A percentile compares a stretch with the other conserved stretches of the same genome.
phyloP scores from a whole-genome alignment of 441 rosid species.

The Caryocar brasiliense region DNA sequence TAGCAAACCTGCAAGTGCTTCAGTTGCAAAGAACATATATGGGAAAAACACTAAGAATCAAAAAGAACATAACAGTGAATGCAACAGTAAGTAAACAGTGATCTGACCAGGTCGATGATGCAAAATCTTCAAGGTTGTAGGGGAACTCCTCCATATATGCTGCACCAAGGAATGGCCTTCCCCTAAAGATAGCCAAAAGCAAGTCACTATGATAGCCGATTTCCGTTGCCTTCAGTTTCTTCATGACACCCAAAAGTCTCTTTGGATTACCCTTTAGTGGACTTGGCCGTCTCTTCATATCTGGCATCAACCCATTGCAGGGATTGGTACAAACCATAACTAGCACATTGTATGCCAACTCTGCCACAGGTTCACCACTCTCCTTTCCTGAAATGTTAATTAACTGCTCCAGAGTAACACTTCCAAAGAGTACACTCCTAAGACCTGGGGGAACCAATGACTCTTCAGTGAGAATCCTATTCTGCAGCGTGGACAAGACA shows the following conservation, averaged over 20 bases:
- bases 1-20: conserved; percentile 70
- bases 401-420: conserved; percentile 64
- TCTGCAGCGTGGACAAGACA: conserved; percentile 53
- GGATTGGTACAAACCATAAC: conserved; percentile 75
- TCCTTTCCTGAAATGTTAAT: conserved; percentile 60
- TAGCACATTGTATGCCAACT: conserved; percentile 63
- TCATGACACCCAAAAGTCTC: conserved; percentile 73
- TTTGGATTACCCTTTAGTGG: conserved; percentile 61
- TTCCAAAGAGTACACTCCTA: conserved; percentile 89
- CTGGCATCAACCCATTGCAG: conserved; percentile 85
- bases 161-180: conserved; percentile 63
- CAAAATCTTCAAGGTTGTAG: conserved; percentile 71
- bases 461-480: conserved; percentile 57
- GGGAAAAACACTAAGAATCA: conserved; percentile 6
- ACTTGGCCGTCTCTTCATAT: conserved; percentile 38
- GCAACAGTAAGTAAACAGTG: conserved; percentile 12
- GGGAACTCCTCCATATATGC: conserved; percentile 83
- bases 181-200: conserved; percentile 63
- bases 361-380: conserved; percentile 38
- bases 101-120: conserved; percentile 79
- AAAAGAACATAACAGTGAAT: neutral
- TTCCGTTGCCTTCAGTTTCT: conserved; percentile 72
- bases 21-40: conserved; percentile 27
- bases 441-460: conserved; percentile 71
- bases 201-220: conserved; percentile 60